Percentiles rank a stretch among this genome's conserved stretches.
phyloP scores from a whole-genome alignment of 805 yeast genomes.

The Candida krabiensis region DNA sequence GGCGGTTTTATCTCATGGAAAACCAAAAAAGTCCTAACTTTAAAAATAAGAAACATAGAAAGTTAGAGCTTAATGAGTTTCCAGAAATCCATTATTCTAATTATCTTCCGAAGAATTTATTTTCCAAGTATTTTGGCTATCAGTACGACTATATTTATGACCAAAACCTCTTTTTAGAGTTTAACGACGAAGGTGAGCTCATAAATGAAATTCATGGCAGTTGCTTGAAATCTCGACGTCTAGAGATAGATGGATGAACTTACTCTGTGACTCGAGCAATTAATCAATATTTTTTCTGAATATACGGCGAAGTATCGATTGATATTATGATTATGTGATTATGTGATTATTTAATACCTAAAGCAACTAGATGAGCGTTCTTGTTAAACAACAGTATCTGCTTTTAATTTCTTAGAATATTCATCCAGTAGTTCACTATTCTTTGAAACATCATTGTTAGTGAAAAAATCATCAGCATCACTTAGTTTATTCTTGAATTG shows the following conservation, averaged over 20 bases:
- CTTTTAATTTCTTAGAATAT: constrained; percentile 19
- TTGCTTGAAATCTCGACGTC: too few relatives aligned
- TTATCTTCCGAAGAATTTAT: constrained; percentile 53
- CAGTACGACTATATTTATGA: constrained; percentile 30
- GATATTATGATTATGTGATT: too few relatives aligned
- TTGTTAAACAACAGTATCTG: too few relatives aligned
- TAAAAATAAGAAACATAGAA: constrained; percentile 68
- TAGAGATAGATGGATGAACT: too few relatives aligned
- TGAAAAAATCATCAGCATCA: constrained; percentile 25
- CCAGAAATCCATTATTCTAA: constrained; percentile 59
- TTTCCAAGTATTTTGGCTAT: constrained; percentile 49
- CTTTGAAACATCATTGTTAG: constrained; percentile 27
- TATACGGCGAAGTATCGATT: too few relatives aligned
- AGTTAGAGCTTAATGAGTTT: constrained; percentile 52
- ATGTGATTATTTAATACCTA: too few relatives aligned
- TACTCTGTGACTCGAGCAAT: too few relatives aligned
- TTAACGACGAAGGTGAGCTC: constrained; percentile 18
- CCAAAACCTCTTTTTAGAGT: constrained; percentile 25
- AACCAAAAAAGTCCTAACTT: constrained; percentile 86
- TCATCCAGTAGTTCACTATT: constrained; percentile 27
- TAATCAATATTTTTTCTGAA: too few relatives aligned
- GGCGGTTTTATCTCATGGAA: constrained; percentile 83
- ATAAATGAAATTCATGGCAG: constrained; percentile 9
- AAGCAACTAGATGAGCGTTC: too few relatives aligned
- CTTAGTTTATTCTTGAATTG: constrained; percentile 20